These are phyloP conservation scores for Cystofilobasidium capitatum DNA, from an alignment of 768 basidiomycete genomes.

Conservation along the genomic window DNA sequence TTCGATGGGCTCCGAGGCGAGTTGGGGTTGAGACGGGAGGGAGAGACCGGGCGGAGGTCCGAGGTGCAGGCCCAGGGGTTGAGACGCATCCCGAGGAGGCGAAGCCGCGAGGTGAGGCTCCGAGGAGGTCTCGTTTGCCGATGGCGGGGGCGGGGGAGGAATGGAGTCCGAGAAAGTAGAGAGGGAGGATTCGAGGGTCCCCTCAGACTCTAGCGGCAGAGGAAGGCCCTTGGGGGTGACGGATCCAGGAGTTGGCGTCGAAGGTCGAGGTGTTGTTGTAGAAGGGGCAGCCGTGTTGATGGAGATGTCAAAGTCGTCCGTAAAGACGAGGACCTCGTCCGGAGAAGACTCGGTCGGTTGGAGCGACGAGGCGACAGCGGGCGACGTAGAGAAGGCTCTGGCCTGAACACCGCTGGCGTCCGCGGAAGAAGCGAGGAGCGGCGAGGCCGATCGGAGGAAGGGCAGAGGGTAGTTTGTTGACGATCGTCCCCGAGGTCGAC, in stretches of 20 bases:
- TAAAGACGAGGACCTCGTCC: background rate
- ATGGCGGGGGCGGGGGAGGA: background rate
- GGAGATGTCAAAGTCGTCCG: background rate
- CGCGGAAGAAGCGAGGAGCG: background rate
- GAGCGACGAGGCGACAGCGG: background rate
- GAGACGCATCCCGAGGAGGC: background rate
- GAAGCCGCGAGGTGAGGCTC: background rate
- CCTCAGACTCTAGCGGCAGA: no score
- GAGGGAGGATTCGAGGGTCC: no score
- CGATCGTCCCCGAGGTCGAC: slow-evolving; percentile 3
- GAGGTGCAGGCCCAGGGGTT: background rate
- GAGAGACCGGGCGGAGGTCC: background rate
- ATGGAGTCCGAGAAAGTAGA: no score
- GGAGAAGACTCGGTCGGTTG: background rate
- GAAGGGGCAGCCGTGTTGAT: background rate
- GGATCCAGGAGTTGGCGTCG: no score
- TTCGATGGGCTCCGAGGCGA: background rate
- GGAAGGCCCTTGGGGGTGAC: no score
- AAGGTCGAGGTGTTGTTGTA: background rate
- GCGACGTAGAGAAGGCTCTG: background rate
- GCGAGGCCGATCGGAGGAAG: background rate
- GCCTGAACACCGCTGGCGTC: no score
- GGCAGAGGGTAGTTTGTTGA: background rate
- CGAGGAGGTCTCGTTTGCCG: no score
- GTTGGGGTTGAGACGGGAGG: background rate